Conservation (phyloP, 768 basidiomycete species). For the Sarcodon sp. region DNA sequence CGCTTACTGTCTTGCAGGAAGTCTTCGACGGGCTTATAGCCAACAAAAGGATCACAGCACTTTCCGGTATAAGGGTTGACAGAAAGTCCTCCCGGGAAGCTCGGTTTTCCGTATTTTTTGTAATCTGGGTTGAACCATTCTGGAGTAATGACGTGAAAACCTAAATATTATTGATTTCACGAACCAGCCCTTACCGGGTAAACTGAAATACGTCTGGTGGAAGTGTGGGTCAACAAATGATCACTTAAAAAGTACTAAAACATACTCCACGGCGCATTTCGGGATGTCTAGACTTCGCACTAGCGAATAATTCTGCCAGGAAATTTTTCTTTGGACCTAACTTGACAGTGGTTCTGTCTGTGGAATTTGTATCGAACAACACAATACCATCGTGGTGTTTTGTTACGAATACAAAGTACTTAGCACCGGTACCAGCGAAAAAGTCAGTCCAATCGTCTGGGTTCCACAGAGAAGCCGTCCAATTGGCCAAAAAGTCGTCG, state of each 20-base stretch:
- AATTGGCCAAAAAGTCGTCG: slow-evolving; percentile 45
- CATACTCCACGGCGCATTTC: slow-evolving; percentile 38
- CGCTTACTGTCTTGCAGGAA: slow-evolving; percentile 29
- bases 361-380: slow-evolving; percentile 37
- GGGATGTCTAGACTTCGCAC: slow-evolving; percentile 36
- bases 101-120: slow-evolving; percentile 31
- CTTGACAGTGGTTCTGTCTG: slow-evolving; percentile 33
- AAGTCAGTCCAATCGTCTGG: slow-evolving; percentile 41
- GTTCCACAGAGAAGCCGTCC: slow-evolving; percentile 39
- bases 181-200: not conserved
- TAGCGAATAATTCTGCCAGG: slow-evolving; percentile 33
- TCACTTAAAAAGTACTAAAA: not conserved
- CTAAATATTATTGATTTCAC: not conserved
- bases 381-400: slow-evolving; percentile 52
- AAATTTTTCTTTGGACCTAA: slow-evolving; percentile 38
- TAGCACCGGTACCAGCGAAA: slow-evolving; percentile 43
- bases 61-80: slow-evolving; percentile 26
- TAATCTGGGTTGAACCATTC: slow-evolving; percentile 40
- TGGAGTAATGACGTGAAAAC: slow-evolving; percentile 4
- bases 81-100: slow-evolving; percentile 39
- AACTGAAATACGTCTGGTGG: slow-evolving; percentile 3
- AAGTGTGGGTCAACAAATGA: not conserved
- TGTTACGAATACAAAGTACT: slow-evolving; percentile 49
- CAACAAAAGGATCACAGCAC: slow-evolving; percentile 39
- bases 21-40: slow-evolving; percentile 31